These are phyloP conservation scores for Xylariaceae sp. DNA, from an alignment of 2,329 filamentous ascomycete species.

Conservation along the genomic window DNA sequence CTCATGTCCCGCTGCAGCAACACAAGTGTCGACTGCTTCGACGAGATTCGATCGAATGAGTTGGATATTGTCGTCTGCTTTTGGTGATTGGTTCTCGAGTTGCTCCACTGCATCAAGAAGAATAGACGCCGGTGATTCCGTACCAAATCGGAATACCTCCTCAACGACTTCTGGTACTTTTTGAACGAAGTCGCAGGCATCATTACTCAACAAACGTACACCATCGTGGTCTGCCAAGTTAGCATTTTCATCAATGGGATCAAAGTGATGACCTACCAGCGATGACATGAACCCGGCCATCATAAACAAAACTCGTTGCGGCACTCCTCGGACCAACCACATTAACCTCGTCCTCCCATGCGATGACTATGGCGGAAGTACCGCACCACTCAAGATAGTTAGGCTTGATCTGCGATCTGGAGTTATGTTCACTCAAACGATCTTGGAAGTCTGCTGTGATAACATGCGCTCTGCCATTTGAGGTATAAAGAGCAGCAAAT, in stretches of 20 bases:
- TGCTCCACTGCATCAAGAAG: slow-evolving; percentile 88
- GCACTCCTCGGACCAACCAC: slow-evolving; percentile 82
- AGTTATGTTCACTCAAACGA: slow-evolving; percentile 86
- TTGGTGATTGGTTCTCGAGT: slow-evolving; percentile 88
- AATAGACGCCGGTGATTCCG: slow-evolving; percentile 86
- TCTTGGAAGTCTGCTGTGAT: slow-evolving; percentile 95
- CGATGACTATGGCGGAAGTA: slow-evolving; percentile 86
- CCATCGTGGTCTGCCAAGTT: slow-evolving; percentile 65
- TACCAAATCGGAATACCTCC: slow-evolving; percentile 84
- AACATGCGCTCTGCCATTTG: slow-evolving; percentile 81
- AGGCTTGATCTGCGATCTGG: slow-evolving; percentile 77
- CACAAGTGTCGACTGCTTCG: slow-evolving; percentile 89
- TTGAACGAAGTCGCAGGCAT: slow-evolving; percentile 96
- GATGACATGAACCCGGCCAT: slow-evolving; percentile 83
- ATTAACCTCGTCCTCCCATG: slow-evolving; percentile 97
- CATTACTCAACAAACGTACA: slow-evolving; percentile 84
- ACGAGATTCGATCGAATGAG: slow-evolving; percentile 82
- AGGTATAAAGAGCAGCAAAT: slow-evolving; percentile 82
- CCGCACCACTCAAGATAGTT: slow-evolving; percentile 95
- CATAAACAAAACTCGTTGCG: slow-evolving; percentile 78
- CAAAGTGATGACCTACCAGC: slow-evolving; percentile 56
- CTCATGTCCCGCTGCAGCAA: slow-evolving; percentile 89
- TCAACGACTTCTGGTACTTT: slow-evolving; percentile 83
- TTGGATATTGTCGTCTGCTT: slow-evolving; percentile 96
- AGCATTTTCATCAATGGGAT: slow-evolving; percentile 10